Conservation (phyloP, 257 asterid species). For the Eustoma russellianum region DNA sequence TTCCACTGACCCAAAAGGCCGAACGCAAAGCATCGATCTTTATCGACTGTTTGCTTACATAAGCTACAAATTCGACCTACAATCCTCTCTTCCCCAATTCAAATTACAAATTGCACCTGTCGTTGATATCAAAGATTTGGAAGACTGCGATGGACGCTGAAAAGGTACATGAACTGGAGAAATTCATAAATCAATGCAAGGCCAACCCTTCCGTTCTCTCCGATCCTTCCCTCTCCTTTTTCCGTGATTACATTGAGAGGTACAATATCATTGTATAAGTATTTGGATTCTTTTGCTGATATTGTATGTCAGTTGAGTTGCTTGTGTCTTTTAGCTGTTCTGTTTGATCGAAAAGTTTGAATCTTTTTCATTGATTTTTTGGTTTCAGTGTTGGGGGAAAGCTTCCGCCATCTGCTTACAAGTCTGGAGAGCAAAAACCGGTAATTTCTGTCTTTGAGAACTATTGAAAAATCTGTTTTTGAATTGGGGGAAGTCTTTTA, state of each 20-base stretch:
- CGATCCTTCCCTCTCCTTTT: conserved; percentile 75
- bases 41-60: neutral
- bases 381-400: conserved; percentile 77
- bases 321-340: neutral
- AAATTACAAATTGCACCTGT: neutral
- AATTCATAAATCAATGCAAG: conserved; percentile 58
- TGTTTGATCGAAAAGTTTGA: neutral
- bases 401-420: conserved; percentile 43
- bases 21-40: too few species aligned
- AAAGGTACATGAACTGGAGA: conserved; percentile 43
- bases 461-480: too few species aligned
- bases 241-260: conserved; percentile 77
- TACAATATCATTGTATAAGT: conserved; percentile 6
- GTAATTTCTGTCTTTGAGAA: conserved; percentile 22
- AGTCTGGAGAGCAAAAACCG: conserved; percentile 26
- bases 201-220: conserved; percentile 53
- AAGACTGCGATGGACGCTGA: conserved; percentile 45
- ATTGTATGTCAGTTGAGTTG: neutral
- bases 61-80: neutral
- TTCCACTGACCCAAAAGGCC: too few species aligned
- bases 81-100: too few species aligned
- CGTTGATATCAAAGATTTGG: neutral
- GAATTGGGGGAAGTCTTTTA: too few species aligned
- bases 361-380: neutral
- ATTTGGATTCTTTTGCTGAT: neutral